A percentile compares a stretch with the other conserved stretches of the same genome.
These are phyloP conservation scores for Rubia yunnanensis DNA, from an alignment of 257 asterid genomes.

Conservation along the genomic window DNA sequence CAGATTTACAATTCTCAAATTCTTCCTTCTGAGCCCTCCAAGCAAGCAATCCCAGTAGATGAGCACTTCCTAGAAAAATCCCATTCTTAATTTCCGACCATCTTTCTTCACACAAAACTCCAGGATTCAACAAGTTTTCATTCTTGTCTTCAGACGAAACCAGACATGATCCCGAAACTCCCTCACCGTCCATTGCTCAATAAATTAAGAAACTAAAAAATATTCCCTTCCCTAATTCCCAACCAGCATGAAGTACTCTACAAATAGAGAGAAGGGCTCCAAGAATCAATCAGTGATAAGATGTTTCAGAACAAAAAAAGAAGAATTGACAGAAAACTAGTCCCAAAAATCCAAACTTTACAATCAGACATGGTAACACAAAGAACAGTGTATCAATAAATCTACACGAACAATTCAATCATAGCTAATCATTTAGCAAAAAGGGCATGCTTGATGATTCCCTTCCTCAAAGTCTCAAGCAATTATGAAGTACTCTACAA, in stretches of 20 bases:
- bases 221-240: neutral
- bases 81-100: conserved; percentile 48
- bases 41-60: conserved; percentile 61
- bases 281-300: neutral
- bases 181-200: conserved; percentile 49
- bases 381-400: neutral
- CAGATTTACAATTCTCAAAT: conserved; percentile 16
- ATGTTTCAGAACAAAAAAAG: neutral
- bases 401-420: too few species aligned
- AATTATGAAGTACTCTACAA: neutral
- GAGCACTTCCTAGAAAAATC: conserved; percentile 63
- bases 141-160: conserved; percentile 27
- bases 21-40: conserved; percentile 50
- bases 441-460: neutral
- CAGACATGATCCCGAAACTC: conserved; percentile 28
- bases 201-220: neutral
- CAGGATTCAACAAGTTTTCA: conserved; percentile 51
- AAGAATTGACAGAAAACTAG: neutral
- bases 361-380: neutral
- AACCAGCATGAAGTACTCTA: neutral
- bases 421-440: neutral
- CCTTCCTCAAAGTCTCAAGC: neutral
- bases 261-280: neutral
- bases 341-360: neutral
- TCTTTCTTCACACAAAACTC: conserved; percentile 42